Evolutionary conservation across 768 basidiomycete genomes (phyloP).

Genomic region (Pleurotus citrinopileatus): DNA sequence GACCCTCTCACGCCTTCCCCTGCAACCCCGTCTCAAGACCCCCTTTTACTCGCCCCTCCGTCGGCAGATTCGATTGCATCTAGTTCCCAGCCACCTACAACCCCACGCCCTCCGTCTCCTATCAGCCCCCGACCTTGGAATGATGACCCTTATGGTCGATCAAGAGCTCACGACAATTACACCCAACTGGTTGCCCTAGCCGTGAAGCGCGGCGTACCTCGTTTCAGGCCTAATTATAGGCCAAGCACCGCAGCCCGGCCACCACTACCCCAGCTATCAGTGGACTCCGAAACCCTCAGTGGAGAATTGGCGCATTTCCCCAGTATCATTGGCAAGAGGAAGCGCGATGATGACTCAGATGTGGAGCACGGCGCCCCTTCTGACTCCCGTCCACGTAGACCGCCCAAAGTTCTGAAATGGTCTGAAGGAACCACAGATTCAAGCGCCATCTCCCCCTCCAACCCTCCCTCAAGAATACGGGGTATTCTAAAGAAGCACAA

Average conservation of each 20-base stretch:
- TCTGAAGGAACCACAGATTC: not conserved
- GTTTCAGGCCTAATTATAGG: not conserved
- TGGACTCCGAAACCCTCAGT: not conserved
- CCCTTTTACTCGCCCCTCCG: not conserved
- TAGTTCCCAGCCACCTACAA: not conserved
- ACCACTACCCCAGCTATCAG: not conserved
- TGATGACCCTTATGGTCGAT: not conserved
- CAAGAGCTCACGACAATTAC: constrained; percentile 4
- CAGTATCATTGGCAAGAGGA: not conserved
- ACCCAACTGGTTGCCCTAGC: constrained; percentile 1
- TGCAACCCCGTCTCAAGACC: constrained; percentile 4
- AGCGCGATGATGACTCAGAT: constrained; percentile 1
- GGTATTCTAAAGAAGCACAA: constrained; percentile 9
- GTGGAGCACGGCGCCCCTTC: not conserved
- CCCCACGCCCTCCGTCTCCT: constrained; percentile 7
- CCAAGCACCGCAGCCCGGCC: not conserved
- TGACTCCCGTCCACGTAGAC: not conserved
- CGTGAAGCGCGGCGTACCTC: constrained; percentile 1
- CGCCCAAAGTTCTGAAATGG: constrained; percentile 6
- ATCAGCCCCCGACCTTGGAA: not conserved
- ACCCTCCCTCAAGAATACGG: not conserved
- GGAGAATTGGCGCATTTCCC: not conserved
- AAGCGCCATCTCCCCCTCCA: not conserved
- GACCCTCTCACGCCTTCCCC: constrained; percentile 5
- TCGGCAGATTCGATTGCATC: not conserved